Base-by-base conservation (phyloP, 1,139 yeast genomes). In the Suhomyces yuchorum region DNA sequence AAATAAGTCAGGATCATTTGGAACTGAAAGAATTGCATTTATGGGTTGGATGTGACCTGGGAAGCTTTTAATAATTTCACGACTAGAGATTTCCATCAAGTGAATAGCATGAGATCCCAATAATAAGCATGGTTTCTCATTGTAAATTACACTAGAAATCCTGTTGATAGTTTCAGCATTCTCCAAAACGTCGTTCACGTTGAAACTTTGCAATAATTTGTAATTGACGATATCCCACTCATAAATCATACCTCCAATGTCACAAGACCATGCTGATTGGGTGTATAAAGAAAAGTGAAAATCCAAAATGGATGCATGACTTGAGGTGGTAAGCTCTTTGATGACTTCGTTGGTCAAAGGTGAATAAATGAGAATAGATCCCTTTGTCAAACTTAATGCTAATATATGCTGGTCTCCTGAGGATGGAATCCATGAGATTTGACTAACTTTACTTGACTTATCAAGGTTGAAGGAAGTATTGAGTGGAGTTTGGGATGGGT, bases 21-120 rank as follows among this genome's bases (percentile, higher is more conserved):
- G 56, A 14, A 78, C 62, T 6, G 78, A 66, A 28, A 73, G 48
- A 18, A 82, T 68, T 11, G 81, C 62, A 53, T 71, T 76, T 36
- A 87, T 75, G 3, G 88, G 84, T 32, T 87, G 80, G 30, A 87
- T 79, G 61, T 88, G 95, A 17, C 90, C 93, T 0, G 95, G 91
- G 60, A 80, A 82, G 1, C 84, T 75, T 55, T 69, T 70, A 35
- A 71, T 61, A 3, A 78, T 65, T 46, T 66, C 61, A 43, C 67
- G 71, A 18, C 62, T 53, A 3, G 68, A 55, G 15, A 73, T 58
- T 56, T 82, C 80, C 26, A 83, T 68, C 51, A 85, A 62, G 48
- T 78, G 75, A 26, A 85, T 73, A 34, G 85, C 78, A 57, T 85
- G 87, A 0, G 92, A 78, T 1, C 88, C 90, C 12, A 84, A 66